Evolutionary conservation across 2,329 filamentous ascomycete species (phyloP).

Genomic region (Aspergillus costaricaensis): DNA sequence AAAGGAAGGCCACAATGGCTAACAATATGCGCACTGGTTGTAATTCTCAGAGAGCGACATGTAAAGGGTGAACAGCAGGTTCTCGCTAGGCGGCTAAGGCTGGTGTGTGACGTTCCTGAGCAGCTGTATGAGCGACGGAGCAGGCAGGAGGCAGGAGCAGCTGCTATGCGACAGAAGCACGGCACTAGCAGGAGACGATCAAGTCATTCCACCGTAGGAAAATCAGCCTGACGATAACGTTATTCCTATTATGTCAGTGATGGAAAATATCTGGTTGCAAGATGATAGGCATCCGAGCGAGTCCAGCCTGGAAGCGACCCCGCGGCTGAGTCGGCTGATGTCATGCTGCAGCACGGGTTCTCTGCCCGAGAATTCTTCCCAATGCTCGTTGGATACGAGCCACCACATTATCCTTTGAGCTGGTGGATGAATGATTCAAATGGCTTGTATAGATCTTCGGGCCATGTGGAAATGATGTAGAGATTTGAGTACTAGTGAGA

Average conservation of each 20-base stretch:
- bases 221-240: neutral
- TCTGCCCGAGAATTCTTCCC: constrained; percentile 4
- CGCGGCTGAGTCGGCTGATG: constrained; percentile 33
- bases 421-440: neutral
- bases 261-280: neutral
- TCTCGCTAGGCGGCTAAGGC: neutral
- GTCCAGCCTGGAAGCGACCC: constrained; percentile 22
- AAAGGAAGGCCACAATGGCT: neutral
- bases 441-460: neutral
- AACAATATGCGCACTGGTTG: neutral
- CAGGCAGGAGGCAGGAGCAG: neutral
- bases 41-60: neutral
- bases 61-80: no score
- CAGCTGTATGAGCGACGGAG: neutral
- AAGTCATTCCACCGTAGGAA: neutral
- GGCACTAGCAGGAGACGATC: neutral
- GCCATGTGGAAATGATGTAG: neutral
- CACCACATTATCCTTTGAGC: neutral
- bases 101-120: neutral
- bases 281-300: constrained; percentile 1
- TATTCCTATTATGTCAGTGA: neutral
- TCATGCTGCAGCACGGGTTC: constrained; percentile 50
- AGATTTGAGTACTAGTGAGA: neutral
- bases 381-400: neutral
- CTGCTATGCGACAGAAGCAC: neutral